Conservation (phyloP, 345 rosid species). For the Aquilaria malaccensis region DNA sequence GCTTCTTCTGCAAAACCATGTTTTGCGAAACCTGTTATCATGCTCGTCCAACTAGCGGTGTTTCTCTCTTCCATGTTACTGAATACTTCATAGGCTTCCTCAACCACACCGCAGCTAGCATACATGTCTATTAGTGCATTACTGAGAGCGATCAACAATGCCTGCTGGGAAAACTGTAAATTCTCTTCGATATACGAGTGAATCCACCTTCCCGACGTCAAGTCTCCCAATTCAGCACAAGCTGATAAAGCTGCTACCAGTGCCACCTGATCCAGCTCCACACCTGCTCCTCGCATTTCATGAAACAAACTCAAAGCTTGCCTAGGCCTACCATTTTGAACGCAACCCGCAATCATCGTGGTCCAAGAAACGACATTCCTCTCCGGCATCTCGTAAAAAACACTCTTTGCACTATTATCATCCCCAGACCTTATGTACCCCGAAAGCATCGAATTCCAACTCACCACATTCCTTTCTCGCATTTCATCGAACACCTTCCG, state of each 20-base stretch:
- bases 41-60: constrained; percentile 33
- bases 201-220: constrained; percentile 33
- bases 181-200: constrained; percentile 20
- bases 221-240: constrained; percentile 34
- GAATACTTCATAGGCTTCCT: constrained; percentile 32
- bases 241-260: constrained; percentile 32
- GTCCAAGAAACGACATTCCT: constrained; percentile 41
- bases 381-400: constrained; percentile 32
- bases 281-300: constrained; percentile 28
- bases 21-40: constrained; percentile 37
- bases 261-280: constrained; percentile 28
- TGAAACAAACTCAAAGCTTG: constrained; percentile 30
- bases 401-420: constrained; percentile 16
- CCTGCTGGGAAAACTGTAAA: constrained; percentile 6
- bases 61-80: constrained; percentile 24
- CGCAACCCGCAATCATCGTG: constrained; percentile 29
- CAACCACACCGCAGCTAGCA: constrained; percentile 38
- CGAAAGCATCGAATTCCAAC: constrained; percentile 35
- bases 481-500: constrained; percentile 33
- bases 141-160: constrained; percentile 23
- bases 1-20: constrained; percentile 32
- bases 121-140: constrained; percentile 43
- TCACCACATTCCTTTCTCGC: constrained; percentile 25
- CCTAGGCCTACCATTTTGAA: constrained; percentile 22
- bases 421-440: constrained; percentile 28